A percentile compares a stretch with the other conserved stretches of the same genome.
Evolutionary conservation across 768 basidiomycete genomes (phyloP).

Genomic region (Lactarius vividus): DNA sequence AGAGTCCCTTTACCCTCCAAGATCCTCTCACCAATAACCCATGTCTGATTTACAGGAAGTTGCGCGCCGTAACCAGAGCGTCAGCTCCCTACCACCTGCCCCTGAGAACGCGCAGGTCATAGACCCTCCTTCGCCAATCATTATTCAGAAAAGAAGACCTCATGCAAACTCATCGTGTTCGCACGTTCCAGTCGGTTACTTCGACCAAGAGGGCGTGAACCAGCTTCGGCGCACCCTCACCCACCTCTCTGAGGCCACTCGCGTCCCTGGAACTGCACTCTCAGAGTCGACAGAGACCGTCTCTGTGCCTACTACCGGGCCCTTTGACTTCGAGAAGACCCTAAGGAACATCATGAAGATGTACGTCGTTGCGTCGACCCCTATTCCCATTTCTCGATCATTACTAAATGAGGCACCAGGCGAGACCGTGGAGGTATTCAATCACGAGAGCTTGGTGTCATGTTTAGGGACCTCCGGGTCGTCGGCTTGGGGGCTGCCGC

Average conservation of each 20-base stretch:
- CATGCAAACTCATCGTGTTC: not conserved
- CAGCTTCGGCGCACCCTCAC: conserved; percentile 41
- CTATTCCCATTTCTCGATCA: not conserved
- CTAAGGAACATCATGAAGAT: conserved; percentile 30
- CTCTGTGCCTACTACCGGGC: conserved; percentile 25
- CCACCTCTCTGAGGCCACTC: conserved; percentile 13
- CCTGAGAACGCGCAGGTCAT: not conserved
- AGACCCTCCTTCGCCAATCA: not conserved
- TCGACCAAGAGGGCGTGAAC: conserved; percentile 52
- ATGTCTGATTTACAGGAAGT: conserved; percentile 15
- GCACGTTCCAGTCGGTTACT: conserved; percentile 46
- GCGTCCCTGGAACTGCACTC: too few relatives aligned
- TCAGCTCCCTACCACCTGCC: conserved; percentile 13
- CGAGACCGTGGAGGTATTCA: conserved; percentile 49
- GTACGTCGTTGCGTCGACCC: conserved; percentile 18
- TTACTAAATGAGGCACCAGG: conserved; percentile 33
- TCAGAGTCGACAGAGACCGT: conserved; percentile 30
- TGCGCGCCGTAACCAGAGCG: not conserved
- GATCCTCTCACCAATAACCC: not conserved
- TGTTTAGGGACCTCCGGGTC: conserved; percentile 57
- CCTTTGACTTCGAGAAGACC: conserved; percentile 35
- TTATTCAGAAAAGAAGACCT: not conserved
- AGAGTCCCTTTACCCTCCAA: not conserved
- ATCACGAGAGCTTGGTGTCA: conserved; percentile 55
- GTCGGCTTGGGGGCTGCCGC: conserved; percentile 57